Evolutionary conservation across 352 stramenopile genomes (phyloP).

Genomic region (Phytophthora pini): DNA sequence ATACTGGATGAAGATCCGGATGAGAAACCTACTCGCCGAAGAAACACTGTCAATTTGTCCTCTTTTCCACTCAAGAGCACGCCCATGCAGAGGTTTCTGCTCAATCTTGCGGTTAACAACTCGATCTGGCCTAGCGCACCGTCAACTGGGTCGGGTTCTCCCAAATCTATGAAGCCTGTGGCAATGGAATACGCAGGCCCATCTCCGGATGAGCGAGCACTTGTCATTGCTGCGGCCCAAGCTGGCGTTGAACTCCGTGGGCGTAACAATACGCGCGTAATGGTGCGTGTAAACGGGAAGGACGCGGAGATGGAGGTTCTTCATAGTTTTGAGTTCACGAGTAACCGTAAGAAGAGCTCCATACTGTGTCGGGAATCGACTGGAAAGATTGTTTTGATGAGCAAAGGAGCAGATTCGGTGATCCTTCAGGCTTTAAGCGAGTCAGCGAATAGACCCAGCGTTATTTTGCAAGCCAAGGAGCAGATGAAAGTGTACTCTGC

Average conservation of each 20-base stretch:
- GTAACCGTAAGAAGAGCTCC: conserved; percentile 74
- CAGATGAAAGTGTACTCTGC: conserved; percentile 64
- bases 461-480: conserved; percentile 41
- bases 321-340: conserved; percentile 69
- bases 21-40: conserved; percentile 15
- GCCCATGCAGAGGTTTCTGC: conserved; percentile 46
- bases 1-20: conserved; percentile 13
- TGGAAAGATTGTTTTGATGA: conserved; percentile 53
- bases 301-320: conserved; percentile 54
- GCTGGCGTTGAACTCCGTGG: conserved; percentile 48
- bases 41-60: conserved; percentile 5
- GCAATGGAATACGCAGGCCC: conserved; percentile 73
- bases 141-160: background rate
- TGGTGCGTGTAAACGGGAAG: conserved; percentile 37
- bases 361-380: conserved; percentile 49
- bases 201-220: conserved; percentile 78
- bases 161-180: conserved; percentile 1
- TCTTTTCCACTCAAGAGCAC: conserved; percentile 21
- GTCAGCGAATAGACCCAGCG: conserved; percentile 30
- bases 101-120: conserved; percentile 73
- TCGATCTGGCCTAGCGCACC: conserved; percentile 46
- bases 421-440: conserved; percentile 64
- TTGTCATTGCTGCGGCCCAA: conserved; percentile 61
- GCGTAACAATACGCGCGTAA: conserved; percentile 40
- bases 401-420: conserved; percentile 91